phyloP scores from a whole-genome alignment of 1,139 yeast genomes.

The Schwanniomyces etchellsii region DNA sequence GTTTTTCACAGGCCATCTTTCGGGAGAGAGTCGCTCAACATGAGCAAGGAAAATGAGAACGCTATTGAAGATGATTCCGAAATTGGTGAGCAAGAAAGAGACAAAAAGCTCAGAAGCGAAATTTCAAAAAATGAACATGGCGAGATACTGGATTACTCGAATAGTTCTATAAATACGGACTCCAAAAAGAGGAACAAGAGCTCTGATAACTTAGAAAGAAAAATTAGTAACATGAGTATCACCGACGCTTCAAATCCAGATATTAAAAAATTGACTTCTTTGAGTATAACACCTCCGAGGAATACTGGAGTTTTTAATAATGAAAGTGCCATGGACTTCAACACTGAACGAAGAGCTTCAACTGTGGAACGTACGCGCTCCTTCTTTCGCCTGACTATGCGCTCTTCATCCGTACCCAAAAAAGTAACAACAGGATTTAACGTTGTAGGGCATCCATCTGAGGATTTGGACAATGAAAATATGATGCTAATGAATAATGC shows the following conservation, averaged over 20 bases:
- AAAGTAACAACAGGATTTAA: background rate
- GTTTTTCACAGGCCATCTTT: background rate
- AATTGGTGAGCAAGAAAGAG: no score
- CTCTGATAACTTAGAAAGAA: background rate
- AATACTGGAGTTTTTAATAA: background rate
- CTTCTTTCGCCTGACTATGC: background rate
- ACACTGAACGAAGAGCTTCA: background rate
- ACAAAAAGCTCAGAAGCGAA: no score
- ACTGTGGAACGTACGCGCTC: slow-evolving; percentile 1
- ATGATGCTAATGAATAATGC: slow-evolving; percentile 31
- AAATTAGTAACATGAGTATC: background rate
- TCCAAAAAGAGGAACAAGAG: background rate
- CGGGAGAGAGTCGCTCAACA: background rate
- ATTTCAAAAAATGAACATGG: no score
- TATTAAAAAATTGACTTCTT: no score
- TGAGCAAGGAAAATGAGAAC: slow-evolving; percentile 1
- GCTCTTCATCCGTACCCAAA: background rate
- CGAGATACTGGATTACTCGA: no score
- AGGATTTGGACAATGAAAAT: slow-evolving; percentile 35
- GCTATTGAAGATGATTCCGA: slow-evolving; percentile 1
- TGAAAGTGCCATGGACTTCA: background rate
- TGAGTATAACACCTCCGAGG: background rate
- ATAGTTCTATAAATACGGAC: background rate
- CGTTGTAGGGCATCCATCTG: background rate
- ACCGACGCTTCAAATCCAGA: background rate